Evolutionary conservation across 345 rosid species (phyloP), one percentile per base, ranked within the genome.

Genomic region (Xanthoceras sorbifolium): DNA sequence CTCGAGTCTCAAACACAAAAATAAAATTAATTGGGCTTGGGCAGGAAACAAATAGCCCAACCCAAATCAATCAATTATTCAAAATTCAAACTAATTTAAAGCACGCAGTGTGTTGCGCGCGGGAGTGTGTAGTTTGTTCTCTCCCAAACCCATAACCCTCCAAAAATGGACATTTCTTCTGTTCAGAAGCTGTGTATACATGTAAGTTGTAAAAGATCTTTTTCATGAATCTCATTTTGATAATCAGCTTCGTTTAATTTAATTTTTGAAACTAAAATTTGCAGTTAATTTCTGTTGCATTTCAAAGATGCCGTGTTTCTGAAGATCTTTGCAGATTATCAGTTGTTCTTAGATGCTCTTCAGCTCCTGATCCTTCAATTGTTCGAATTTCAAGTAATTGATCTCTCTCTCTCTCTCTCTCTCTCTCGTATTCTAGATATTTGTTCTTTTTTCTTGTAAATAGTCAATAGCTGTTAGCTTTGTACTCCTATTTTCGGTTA

Each of bases 231-330:
- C 4, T 70, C 52, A 12, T 59, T 29, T 8, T 40, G 2, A 32
- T 40, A 2, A 26, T 28, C 3, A 29, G 5, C 29, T 26, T 40
- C 14, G 25, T 62, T 36, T 25, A 26, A 63, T 55, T 36, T n/a
- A 6, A n/a, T 26, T 20, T 59, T 54, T 59, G 20, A n/a, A n/a
- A 60, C 67, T 40, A 22, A 38, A 63, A 55, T 64, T 79, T 78
- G 85, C 86, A 93, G 98, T 80, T 90, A 66, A 85, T 93, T 79
- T 91, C 90, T 11, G 74, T 83, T 11, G 92, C 97, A 46, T 85
- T 90, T 76, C 95, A 87, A 82, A 81, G 98, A 85, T 94, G 97
- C 80, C 89, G 95, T 15, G 82, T 84, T 66, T 74, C 91, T n/a
- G 87, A 88, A 68, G 85, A 85, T 84, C 82, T 86, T 34, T 93